phyloP scores from a whole-genome alignment of 768 basidiomycete species.

The Lactarius vividus region DNA sequence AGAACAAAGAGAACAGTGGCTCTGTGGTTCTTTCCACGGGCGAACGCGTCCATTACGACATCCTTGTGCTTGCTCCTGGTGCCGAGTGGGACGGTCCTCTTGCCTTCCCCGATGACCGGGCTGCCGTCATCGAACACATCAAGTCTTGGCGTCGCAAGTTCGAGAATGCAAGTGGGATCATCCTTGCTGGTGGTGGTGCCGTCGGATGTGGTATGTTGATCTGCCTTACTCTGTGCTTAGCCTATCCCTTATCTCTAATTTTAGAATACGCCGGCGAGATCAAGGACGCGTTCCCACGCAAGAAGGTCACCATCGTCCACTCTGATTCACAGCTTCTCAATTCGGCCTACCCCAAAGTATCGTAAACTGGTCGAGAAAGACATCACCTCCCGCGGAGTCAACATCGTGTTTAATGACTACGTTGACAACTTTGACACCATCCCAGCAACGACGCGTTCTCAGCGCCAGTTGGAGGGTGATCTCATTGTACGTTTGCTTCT shows the following conservation, averaged over 20 bases:
- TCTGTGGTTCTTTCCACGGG: conserved; percentile 12
- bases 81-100: conserved; percentile 29
- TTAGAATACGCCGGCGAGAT: conserved; percentile 49
- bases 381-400: conserved; percentile 45
- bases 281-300: conserved; percentile 41
- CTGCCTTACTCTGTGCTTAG: not conserved
- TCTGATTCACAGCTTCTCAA: conserved; percentile 53
- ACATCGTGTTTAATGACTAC: conserved; percentile 50
- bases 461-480: conserved; percentile 50
- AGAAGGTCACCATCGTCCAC: conserved; percentile 64
- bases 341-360: conserved; percentile 51
- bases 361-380: conserved; percentile 46
- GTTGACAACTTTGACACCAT: conserved; percentile 40
- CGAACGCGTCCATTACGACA: conserved; percentile 24
- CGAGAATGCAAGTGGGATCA: conserved; percentile 34
- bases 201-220: conserved; percentile 42
- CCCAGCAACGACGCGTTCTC: conserved; percentile 49
- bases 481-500: conserved; percentile 48
- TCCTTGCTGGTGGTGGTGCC: conserved; percentile 40
- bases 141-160: conserved; percentile 34
- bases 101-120: conserved; percentile 40
- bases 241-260: not conserved
- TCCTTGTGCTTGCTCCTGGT: conserved; percentile 26
- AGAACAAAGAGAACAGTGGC: conserved; percentile 14
- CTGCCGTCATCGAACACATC: conserved; percentile 29